These are phyloP conservation scores for Neltuma alba DNA, from an alignment of 306 rosid genomes.

Conservation along the genomic window DNA sequence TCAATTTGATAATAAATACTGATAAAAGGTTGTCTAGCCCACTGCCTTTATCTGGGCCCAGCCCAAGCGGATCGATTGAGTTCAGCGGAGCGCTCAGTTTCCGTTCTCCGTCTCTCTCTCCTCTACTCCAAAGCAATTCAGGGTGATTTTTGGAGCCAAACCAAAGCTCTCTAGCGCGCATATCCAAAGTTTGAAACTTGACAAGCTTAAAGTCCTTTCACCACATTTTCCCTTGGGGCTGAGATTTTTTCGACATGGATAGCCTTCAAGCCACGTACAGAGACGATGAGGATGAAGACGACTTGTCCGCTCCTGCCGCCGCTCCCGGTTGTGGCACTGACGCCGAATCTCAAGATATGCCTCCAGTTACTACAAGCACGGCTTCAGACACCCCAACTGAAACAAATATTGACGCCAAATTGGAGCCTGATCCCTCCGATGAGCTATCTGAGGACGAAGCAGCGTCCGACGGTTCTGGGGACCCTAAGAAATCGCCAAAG, in stretches of 20 bases:
- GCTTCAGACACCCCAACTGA: slow-evolving; percentile 56
- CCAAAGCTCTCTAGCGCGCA: not conserved
- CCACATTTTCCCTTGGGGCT: not conserved
- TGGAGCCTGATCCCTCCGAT: slow-evolving; percentile 73
- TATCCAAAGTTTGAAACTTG: not conserved
- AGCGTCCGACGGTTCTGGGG: slow-evolving; percentile 50
- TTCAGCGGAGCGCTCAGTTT: not conserved
- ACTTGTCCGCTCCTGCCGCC: slow-evolving; percentile 37
- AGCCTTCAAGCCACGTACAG: slow-evolving; percentile 68
- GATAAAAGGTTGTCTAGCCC: not conserved
- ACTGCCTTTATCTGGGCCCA: not conserved
- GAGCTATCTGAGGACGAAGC: slow-evolving; percentile 64
- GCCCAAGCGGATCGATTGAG: not conserved
- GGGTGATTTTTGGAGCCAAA: slow-evolving; percentile 2
- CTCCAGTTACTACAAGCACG: slow-evolving; percentile 35
- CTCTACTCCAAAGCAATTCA: not conserved
- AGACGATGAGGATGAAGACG: slow-evolving; percentile 86
- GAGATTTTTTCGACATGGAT: slow-evolving; percentile 48
- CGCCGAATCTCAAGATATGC: slow-evolving; percentile 37
- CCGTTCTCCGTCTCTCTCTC: not conserved
- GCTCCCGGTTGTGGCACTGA: not conserved
- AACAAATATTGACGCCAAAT: slow-evolving; percentile 48
- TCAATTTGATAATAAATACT: too few relatives aligned
- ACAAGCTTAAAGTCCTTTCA: slow-evolving; percentile 7
- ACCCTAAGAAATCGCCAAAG: slow-evolving; percentile 52